These are phyloP conservation scores for Luffa acutangula DNA, from an alignment of 306 rosid species.

Conservation along the genomic window DNA sequence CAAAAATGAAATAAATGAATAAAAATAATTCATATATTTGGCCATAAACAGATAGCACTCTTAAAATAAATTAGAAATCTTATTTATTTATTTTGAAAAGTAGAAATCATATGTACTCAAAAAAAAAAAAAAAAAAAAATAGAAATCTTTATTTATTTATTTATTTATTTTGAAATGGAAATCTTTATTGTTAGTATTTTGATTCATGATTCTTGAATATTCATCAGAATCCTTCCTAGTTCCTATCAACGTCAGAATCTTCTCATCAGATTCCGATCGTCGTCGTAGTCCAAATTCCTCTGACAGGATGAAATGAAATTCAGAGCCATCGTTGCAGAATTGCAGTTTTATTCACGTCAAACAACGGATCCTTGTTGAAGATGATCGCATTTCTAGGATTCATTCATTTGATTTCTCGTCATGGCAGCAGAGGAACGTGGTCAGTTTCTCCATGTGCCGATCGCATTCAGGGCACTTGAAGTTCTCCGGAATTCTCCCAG, in stretches of 20 bases:
- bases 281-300: background rate
- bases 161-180: background rate
- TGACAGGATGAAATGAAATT: too few species aligned
- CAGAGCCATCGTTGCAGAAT: background rate
- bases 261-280: background rate
- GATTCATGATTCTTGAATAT: background rate
- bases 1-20: too few species aligned
- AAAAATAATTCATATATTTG: too few species aligned
- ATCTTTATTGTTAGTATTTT: background rate
- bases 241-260: background rate
- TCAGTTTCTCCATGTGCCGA: slow-evolving; percentile 35
- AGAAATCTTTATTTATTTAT: background rate
- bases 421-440: slow-evolving; percentile 48
- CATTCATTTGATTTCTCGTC: slow-evolving; percentile 15
- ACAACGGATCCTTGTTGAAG: background rate
- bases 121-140: too few species aligned
- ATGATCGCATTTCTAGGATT: background rate
- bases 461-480: slow-evolving; percentile 15
- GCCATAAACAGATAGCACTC: too few species aligned
- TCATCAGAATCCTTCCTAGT: background rate
- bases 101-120: too few species aligned
- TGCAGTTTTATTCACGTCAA: background rate
- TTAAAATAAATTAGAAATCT: background rate
- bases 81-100: too few species aligned
- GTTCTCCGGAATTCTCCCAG: slow-evolving; percentile 8